Evolutionary conservation across 345 rosid genomes (phyloP), one percentile per base, ranked within the genome.

Genomic region (Murraya koenigii): DNA sequence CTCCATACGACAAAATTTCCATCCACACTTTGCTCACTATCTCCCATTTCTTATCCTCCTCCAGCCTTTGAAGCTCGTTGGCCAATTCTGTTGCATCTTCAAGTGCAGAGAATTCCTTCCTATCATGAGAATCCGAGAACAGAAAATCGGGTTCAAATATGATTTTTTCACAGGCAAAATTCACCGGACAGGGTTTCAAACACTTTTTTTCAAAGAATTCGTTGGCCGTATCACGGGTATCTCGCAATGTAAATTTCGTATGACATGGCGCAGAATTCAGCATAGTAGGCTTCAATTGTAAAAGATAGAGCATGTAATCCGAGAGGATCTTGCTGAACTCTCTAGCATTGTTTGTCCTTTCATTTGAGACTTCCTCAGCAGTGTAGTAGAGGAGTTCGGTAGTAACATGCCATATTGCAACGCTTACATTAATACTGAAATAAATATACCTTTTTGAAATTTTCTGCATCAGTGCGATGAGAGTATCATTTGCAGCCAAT

Each of bases 241-340:
- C 95, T 58, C 78, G 62, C 59, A 83, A 87, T 60, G 89, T 85
- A 74, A 88, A 81, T 73, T 89, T 86, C 8, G 80, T 84, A 4
- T 83, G 87, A 55, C 93, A 91, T 0, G 89, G 85, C 62, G 83
- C 90, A 13, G 90, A 80, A 23, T 89, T 80, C 90, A 87, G 87
- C 72, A 89, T 80, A 0, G 80, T 70, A 0, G 91, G 93, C 80
- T 88, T 88, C 83, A 86, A 75, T 2, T 81, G 74, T n/a, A 89
- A 58, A 69, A 89, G 91, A 71, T 88, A 88, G 79, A 87, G 22
- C 95, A 89, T 89, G 86, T 89, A 91, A 81, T 91, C 95, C 0
- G 91, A 85, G 0, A 22, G 44, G 11, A 39, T 39, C 44, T 8
- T 39, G 0, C 44, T 39, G 13, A 39, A 39, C 13, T 39, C 44